Evolutionary conservation across 176 grass and related monocot genomes (phyloP), one percentile per base, ranked within the genome.

Genomic region (Calamus simplicifolius): DNA sequence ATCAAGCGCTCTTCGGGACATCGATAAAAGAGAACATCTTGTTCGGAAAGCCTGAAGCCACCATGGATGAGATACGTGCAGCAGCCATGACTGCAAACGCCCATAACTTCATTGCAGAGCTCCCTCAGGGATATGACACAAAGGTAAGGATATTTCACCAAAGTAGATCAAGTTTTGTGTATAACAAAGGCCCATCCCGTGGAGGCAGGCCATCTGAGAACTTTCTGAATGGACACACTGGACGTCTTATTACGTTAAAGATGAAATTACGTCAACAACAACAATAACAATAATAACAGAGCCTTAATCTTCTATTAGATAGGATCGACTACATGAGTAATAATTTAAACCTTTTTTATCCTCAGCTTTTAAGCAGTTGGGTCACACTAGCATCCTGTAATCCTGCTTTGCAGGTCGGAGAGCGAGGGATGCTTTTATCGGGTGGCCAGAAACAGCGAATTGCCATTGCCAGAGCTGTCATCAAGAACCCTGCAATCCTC

Each of bases 1-100:
- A 98, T 49, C 93, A 97, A 70, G 93, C 84, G 8, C 67, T 97
- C 19, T 97, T 97, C 15, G 93, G 93, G 17, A 88, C 93, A 3
- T 98, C 93, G n/a, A 80, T 98, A 72, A 91, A 75, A 64, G 87
- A 92, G 60, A 98, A 98, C 72, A 92, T 98, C 61, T 67, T 98
- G 73, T 82, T 98, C 2, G 84, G 93, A 19, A 98, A 98, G 62
- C 81, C 75, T 3, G 87, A 82, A 49, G 93, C 93, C 15, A 85
- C 87, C 31, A 63, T 72, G 76, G 81, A 88, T 30, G 93, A 98
- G 80, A 69, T 98, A 16, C 80, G 92, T 64, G 87, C 87, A 21
- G 87, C 93, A 19, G 84, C 93, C 43, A 88, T 88, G 93, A 91
- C 93, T 58, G 93, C 93, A 50, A 98, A 98, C 62, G 93, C 93